Evolutionary conservation across 2,329 filamentous ascomycete genomes (phyloP).

Genomic region (Talaromyces sp.): DNA sequence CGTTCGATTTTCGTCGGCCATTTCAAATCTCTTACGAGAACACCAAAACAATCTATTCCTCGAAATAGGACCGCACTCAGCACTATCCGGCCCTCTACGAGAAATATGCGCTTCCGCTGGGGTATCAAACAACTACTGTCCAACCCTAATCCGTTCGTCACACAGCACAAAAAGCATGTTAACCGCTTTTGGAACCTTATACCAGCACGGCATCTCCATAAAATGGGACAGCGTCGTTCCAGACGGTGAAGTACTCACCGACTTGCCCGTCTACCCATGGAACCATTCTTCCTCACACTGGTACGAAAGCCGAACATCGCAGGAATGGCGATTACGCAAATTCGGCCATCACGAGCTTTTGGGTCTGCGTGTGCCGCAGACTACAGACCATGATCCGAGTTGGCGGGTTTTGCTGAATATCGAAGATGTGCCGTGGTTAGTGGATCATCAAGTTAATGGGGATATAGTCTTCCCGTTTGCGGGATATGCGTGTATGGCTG

Average conservation of each 20-base stretch:
- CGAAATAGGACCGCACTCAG: too few species aligned
- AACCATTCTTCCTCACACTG: slow-evolving; percentile 14
- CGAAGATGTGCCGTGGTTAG: neutral
- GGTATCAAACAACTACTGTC: too few species aligned
- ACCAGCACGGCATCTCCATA: too few species aligned
- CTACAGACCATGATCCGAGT: neutral
- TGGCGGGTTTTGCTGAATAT: neutral
- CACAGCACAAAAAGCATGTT: too few species aligned
- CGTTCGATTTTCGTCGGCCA: too few species aligned
- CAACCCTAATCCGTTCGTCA: too few species aligned
- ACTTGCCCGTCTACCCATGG: slow-evolving; percentile 18
- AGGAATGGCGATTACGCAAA: slow-evolving; percentile 1
- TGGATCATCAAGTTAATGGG: neutral
- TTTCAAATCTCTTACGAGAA: too few species aligned
- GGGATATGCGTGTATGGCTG: slow-evolving; percentile 20
- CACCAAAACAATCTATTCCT: too few species aligned
- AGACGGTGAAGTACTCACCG: neutral
- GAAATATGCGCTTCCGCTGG: too few species aligned
- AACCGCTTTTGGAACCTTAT: too few species aligned
- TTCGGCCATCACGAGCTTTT: neutral
- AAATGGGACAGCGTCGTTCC: too few species aligned
- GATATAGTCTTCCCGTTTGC: neutral
- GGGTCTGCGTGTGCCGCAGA: neutral
- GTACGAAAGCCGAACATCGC: slow-evolving; percentile 15
- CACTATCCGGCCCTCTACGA: too few species aligned